Evolutionary conservation across 1,284 basidiomycete genomes (phyloP).

Genomic region (Trichosporon sp.): DNA sequence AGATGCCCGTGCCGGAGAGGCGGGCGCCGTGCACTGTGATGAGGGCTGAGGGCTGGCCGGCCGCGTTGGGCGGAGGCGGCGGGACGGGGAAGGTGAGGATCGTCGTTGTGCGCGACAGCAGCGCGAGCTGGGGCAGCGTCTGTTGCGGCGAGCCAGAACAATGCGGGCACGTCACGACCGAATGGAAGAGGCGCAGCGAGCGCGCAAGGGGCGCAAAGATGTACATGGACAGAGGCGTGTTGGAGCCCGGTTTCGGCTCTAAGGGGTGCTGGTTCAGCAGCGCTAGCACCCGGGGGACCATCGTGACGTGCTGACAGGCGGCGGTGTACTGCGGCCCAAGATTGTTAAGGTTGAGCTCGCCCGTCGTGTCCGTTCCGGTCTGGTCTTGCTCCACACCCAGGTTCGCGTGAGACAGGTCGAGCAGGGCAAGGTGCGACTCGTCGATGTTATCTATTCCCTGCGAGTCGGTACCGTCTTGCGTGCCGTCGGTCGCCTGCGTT

Average conservation of each 20-base stretch:
- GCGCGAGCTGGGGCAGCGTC: constrained; percentile 46
- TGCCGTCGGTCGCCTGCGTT: constrained; percentile 21
- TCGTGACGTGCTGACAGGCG: constrained; percentile 34
- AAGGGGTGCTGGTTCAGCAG: constrained; percentile 37
- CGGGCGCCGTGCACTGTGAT: constrained; percentile 44
- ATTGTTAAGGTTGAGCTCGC: constrained; percentile 25
- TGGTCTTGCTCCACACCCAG: constrained; percentile 28
- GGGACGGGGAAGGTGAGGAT: constrained; percentile 45
- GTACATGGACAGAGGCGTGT: constrained; percentile 40
- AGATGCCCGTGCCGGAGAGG: constrained; percentile 42
- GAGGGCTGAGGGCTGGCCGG: constrained; percentile 35
- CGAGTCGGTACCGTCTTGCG: constrained; percentile 22
- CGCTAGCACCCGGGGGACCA: constrained; percentile 41
- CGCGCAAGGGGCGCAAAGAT: constrained; percentile 41
- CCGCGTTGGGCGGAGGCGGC: constrained; percentile 32
- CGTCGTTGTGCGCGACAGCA: constrained; percentile 44
- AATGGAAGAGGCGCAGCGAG: constrained; percentile 41
- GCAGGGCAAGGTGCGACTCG: constrained; percentile 39
- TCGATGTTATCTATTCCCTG: constrained; percentile 22
- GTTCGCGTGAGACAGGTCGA: constrained; percentile 39
- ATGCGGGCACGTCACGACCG: constrained; percentile 30
- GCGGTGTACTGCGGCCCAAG: constrained; percentile 15
- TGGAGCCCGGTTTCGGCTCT: constrained; percentile 43
- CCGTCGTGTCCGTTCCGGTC: constrained; percentile 15
- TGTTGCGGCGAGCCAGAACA: constrained; percentile 43